Conservation (phyloP, 805 yeast genomes). For the Candida xiaguanensis region DNA sequence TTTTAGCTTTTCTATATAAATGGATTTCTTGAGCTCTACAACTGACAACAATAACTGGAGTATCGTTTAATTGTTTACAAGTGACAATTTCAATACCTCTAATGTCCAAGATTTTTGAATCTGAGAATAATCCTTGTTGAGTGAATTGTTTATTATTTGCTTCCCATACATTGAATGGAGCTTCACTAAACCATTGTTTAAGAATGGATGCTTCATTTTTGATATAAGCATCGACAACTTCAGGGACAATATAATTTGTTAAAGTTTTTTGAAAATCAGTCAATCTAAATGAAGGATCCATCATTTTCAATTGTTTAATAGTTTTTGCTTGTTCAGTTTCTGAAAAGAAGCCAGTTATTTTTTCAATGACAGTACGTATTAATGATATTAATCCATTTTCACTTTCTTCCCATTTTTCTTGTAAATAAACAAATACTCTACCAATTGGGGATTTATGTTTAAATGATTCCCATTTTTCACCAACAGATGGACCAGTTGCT, state of each 20-base stretch:
- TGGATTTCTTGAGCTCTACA: slow-evolving; percentile 97
- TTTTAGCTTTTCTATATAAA: slow-evolving; percentile 80
- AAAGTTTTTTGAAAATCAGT: slow-evolving; percentile 77
- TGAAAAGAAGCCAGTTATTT: slow-evolving; percentile 83
- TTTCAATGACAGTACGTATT: slow-evolving; percentile 74
- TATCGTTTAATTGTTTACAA: slow-evolving; percentile 78
- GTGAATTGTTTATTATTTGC: slow-evolving; percentile 90
- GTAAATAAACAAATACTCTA: slow-evolving; percentile 54
- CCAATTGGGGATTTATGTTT: slow-evolving; percentile 70
- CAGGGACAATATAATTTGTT: slow-evolving; percentile 92
- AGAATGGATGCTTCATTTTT: slow-evolving; percentile 82
- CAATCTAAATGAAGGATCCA: slow-evolving; percentile 84
- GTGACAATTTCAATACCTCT: slow-evolving; percentile 92
- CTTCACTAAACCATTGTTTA: slow-evolving; percentile 92
- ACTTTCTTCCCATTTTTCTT: slow-evolving; percentile 83
- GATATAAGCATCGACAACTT: slow-evolving; percentile 90
- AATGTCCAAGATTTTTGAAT: slow-evolving; percentile 87
- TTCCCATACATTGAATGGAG: slow-evolving; percentile 91
- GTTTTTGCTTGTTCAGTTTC: slow-evolving; percentile 97
- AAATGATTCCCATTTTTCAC: slow-evolving; percentile 63
- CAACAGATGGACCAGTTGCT: slow-evolving; percentile 63
- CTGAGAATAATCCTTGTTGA: slow-evolving; percentile 88
- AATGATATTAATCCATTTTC: slow-evolving; percentile 86
- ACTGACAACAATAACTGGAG: slow-evolving; percentile 88
- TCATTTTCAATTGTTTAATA: slow-evolving; percentile 74